These are phyloP conservation scores for Cyanidium caldarium DNA, from an alignment of 23 red algal genomes.

Conservation along the genomic window DNA sequence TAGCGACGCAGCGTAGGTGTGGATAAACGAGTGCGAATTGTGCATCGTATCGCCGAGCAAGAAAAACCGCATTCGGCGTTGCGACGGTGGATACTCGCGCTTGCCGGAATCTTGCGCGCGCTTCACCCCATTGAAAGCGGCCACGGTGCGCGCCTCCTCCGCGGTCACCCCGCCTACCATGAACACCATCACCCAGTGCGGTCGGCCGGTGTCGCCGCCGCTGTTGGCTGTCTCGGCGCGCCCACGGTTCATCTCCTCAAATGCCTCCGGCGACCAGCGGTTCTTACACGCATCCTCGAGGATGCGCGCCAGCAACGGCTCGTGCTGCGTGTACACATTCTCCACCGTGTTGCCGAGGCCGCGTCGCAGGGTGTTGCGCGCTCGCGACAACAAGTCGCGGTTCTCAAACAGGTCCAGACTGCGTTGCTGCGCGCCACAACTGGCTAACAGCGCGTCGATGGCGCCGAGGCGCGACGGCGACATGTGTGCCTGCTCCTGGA, in stretches of 20 bases:
- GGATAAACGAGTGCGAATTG: neutral
- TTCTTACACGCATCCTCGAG: conserved; percentile 32
- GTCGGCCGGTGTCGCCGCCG: neutral
- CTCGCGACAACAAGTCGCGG: conserved; percentile 63
- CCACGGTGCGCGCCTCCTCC: conserved; percentile 6
- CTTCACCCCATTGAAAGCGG: neutral
- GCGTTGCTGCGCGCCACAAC: conserved; percentile 35
- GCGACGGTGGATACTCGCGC: neutral
- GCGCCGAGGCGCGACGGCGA: neutral
- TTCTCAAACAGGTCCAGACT: conserved; percentile 73
- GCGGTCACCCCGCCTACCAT: conserved; percentile 11
- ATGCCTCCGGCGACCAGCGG: neutral
- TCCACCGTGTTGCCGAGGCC: conserved; percentile 60
- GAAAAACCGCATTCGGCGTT: neutral
- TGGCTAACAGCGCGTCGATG: conserved; percentile 16
- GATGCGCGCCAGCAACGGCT: conserved; percentile 64
- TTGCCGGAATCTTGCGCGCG: neutral
- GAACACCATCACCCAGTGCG: conserved; percentile 5
- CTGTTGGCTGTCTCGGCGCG: too few relatives aligned
- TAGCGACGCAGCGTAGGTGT: neutral
- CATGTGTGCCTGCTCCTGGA: conserved; percentile 13
- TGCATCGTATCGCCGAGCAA: neutral
- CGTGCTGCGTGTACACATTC: conserved; percentile 93
- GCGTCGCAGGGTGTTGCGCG: conserved; percentile 61
- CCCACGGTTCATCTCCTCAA: neutral